A percentile compares a stretch with the other conserved stretches of the same genome.
Evolutionary conservation across 2,329 filamentous ascomycete genomes (phyloP).

Genomic region (Scedosporium aurantiacum): DNA sequence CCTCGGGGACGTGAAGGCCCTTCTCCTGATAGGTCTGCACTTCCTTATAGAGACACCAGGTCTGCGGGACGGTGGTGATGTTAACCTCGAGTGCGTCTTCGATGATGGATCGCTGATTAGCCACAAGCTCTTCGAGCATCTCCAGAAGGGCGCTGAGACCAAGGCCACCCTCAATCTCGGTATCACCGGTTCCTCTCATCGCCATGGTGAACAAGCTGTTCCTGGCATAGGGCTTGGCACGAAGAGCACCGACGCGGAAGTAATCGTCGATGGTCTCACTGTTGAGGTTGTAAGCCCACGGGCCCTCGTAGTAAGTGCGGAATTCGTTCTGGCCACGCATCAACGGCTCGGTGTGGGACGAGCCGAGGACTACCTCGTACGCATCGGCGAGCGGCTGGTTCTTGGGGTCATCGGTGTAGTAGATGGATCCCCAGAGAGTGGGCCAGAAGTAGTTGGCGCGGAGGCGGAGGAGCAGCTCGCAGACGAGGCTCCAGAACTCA

Average conservation of each 20-base stretch:
- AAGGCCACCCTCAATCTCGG: conserved; percentile 39
- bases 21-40: conserved; percentile 58
- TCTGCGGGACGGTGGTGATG: conserved; percentile 47
- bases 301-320: conserved; percentile 40
- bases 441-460: conserved; percentile 70
- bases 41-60: conserved; percentile 68
- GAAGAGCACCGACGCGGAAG: conserved; percentile 54
- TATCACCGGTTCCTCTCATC: conserved; percentile 62
- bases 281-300: conserved; percentile 61
- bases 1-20: conserved; percentile 48
- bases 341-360: conserved; percentile 65
- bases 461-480: conserved; percentile 58
- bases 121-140: conserved; percentile 49
- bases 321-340: conserved; percentile 50
- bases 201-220: conserved; percentile 55
- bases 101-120: conserved; percentile 48
- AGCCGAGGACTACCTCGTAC: conserved; percentile 64
- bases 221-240: conserved; percentile 54
- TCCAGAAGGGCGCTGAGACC: conserved; percentile 44
- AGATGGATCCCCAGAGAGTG: conserved; percentile 59
- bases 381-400: conserved; percentile 61
- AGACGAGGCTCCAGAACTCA: conserved; percentile 59
- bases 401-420: conserved; percentile 57
- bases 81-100: conserved; percentile 39
- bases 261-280: conserved; percentile 57